These are phyloP conservation scores for Mentha longifolia DNA, from an alignment of 257 asterid genomes.

Conservation along the genomic window DNA sequence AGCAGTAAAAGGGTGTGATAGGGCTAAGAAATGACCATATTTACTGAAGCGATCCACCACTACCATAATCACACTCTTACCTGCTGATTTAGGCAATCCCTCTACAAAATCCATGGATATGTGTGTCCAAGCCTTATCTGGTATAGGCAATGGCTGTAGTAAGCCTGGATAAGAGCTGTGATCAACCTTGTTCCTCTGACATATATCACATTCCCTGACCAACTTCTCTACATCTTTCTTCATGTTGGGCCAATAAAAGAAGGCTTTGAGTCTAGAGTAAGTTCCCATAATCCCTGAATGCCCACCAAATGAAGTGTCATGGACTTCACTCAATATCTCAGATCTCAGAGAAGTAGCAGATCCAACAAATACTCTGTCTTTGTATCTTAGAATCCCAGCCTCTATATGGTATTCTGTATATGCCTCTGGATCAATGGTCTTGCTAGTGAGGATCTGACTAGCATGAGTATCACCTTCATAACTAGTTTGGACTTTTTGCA, in stretches of 20 bases:
- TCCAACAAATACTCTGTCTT: too few species aligned
- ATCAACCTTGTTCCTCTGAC: background rate
- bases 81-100: background rate
- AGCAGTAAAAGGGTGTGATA: background rate
- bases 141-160: background rate
- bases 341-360: too few species aligned
- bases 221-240: background rate
- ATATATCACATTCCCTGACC: background rate
- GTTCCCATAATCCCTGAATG: background rate
- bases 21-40: too few species aligned
- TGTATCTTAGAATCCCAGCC: too few species aligned
- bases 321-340: too few species aligned
- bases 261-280: background rate
- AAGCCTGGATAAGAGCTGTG: background rate
- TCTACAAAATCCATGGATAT: background rate
- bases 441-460: too few species aligned
- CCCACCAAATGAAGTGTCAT: background rate
- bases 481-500: too few species aligned
- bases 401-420: too few species aligned
- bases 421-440: too few species aligned
- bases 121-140: background rate
- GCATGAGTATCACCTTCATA: too few species aligned
- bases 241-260: background rate
- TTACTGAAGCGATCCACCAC: background rate
- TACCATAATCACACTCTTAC: background rate